A percentile compares a stretch with the other conserved stretches of the same genome.
Evolutionary conservation across 2,329 filamentous ascomycete genomes (phyloP).

Genomic region (Aspergillus amoenus): DNA sequence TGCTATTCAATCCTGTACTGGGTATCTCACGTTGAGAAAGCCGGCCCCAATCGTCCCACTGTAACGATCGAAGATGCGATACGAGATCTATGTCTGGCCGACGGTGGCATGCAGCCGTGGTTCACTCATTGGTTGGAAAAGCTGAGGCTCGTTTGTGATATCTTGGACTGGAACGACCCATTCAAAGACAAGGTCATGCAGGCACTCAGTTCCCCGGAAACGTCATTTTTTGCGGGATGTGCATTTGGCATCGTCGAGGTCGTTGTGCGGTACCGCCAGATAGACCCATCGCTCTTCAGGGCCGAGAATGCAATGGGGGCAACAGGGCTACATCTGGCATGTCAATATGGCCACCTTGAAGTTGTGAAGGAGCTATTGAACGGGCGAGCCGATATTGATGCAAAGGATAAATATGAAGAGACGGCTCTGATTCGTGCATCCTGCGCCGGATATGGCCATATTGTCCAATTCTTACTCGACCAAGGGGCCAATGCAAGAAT

Average conservation of each 20-base stretch:
- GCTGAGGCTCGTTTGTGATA: neutral
- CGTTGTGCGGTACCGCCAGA: neutral
- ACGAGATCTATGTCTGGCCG: neutral
- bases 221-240: neutral
- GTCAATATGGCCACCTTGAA: neutral
- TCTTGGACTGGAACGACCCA: neutral
- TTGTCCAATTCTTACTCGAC: neutral
- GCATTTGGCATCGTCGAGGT: neutral
- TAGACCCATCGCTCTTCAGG: neutral
- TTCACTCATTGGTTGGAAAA: neutral
- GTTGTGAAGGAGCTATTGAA: neutral
- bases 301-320: neutral
- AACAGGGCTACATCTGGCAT: neutral
- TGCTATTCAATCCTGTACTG: neutral
- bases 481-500: neutral
- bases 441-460: neutral
- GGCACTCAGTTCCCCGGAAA: neutral
- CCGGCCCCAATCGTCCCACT: neutral
- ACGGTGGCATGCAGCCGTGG: neutral
- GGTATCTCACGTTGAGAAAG: neutral
- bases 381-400: neutral
- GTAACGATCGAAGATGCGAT: neutral
- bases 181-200: neutral
- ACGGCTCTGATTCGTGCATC: neutral
- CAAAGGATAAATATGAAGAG: neutral